Evolutionary conservation across 192 early-diverging fungal genomes (phyloP).

Genomic region (Backusella sp.): DNA sequence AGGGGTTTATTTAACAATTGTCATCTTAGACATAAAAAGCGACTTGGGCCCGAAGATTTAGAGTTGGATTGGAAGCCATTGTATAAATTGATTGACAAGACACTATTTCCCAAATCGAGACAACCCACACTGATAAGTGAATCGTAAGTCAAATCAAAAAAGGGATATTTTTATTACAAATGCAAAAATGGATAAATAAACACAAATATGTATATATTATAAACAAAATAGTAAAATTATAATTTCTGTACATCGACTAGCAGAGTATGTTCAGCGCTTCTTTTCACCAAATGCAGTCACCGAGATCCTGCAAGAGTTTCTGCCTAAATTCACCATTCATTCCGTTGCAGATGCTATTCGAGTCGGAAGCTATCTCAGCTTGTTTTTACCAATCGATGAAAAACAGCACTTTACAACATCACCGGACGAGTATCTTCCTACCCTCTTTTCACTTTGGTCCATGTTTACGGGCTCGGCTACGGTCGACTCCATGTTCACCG

Average conservation of each 20-base stretch:
- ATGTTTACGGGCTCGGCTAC: slow-evolving; percentile 55
- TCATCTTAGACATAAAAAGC: slow-evolving; percentile 56
- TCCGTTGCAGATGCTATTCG: slow-evolving; percentile 57
- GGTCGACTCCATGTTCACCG: slow-evolving; percentile 71
- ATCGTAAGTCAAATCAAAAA: slow-evolving; percentile 39
- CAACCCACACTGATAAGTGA: slow-evolving; percentile 59
- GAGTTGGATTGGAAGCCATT: slow-evolving; percentile 75
- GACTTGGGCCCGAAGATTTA: slow-evolving; percentile 61
- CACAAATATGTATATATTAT: neutral
- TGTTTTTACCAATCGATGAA: slow-evolving; percentile 66
- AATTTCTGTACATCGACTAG: slow-evolving; percentile 44
- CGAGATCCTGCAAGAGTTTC: slow-evolving; percentile 77
- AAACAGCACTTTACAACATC: slow-evolving; percentile 24
- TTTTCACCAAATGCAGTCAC: slow-evolving; percentile 63
- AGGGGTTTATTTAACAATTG: neutral
- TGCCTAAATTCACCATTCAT: slow-evolving; percentile 74
- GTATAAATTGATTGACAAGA: slow-evolving; percentile 57
- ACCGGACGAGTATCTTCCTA: slow-evolving; percentile 72
- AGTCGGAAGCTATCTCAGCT: slow-evolving; percentile 56
- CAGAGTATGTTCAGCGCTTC: slow-evolving; percentile 57
- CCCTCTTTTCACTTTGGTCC: slow-evolving; percentile 83
- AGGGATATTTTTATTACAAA: neutral
- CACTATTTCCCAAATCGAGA: slow-evolving; percentile 66
- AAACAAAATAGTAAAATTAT: slow-evolving; percentile 48
- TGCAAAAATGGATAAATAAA: neutral